These are phyloP conservation scores for Penicillium concentricum DNA, from an alignment of 2,329 filamentous ascomycete species.

Conservation along the genomic window DNA sequence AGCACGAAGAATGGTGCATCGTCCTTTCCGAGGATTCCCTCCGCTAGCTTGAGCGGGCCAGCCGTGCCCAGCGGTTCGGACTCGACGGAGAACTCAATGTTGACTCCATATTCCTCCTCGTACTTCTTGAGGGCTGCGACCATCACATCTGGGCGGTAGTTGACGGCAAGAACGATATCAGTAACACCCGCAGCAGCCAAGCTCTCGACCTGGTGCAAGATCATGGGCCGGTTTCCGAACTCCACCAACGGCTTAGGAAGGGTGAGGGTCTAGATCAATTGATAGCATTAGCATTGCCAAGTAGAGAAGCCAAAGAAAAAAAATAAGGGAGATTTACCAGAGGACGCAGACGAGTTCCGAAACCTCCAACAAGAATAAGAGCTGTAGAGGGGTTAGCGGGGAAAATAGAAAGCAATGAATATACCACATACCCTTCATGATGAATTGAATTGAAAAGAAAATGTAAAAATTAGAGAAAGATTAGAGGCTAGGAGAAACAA, in stretches of 20 bases:
- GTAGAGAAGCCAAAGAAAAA: background rate
- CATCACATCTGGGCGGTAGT: slow-evolving; percentile 98
- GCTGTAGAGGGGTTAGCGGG: slow-evolving; percentile 52
- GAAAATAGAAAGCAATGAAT: slow-evolving; percentile 8
- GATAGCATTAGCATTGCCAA: slow-evolving; percentile 14
- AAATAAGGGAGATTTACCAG: slow-evolving; percentile 62
- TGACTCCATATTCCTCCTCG: slow-evolving; percentile 86
- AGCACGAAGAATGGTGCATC: slow-evolving; percentile 96
- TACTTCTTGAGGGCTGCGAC: slow-evolving; percentile 92
- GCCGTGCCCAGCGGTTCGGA: slow-evolving; percentile 92
- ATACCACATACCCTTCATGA: slow-evolving; percentile 46
- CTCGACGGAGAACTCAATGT: slow-evolving; percentile 96
- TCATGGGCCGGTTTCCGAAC: slow-evolving; percentile 99
- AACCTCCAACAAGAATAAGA: slow-evolving; percentile 98
- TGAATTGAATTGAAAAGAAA: slow-evolving; percentile 15
- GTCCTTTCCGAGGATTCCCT: slow-evolving; percentile 88
- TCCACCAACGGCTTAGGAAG: slow-evolving; percentile 97
- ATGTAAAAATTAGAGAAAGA: slow-evolving; percentile 4
- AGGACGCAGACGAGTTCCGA: slow-evolving; percentile 95
- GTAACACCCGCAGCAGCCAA: slow-evolving; percentile 91
- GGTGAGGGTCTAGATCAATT: slow-evolving; percentile 72
- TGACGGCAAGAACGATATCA: slow-evolving; percentile 96
- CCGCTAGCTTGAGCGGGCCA: slow-evolving; percentile 91
- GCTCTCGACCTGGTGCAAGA: slow-evolving; percentile 94
- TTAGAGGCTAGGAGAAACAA: slow-evolving; percentile 12